phyloP scores from a whole-genome alignment of 768 basidiomycete species.

The Russula sp. region DNA sequence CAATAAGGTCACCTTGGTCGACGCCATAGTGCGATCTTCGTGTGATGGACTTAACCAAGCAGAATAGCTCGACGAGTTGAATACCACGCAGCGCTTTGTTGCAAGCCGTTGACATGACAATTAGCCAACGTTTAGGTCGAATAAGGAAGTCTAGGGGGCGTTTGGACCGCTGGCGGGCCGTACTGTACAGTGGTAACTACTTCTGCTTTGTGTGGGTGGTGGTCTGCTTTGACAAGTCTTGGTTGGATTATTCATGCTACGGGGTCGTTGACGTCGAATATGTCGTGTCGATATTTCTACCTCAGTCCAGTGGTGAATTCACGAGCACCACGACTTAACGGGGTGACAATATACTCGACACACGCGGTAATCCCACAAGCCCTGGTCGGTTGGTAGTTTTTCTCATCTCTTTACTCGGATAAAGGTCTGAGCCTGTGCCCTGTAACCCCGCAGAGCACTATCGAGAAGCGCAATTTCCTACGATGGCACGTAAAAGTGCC shows the following conservation, averaged over 20 bases:
- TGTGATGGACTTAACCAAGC: neutral
- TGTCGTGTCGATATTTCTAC: too few relatives aligned
- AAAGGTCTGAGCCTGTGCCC: neutral
- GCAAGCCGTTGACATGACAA: neutral
- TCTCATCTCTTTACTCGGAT: neutral
- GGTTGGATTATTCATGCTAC: too few relatives aligned
- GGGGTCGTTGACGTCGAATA: too few relatives aligned
- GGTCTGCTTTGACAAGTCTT: too few relatives aligned
- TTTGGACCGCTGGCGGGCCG: too few relatives aligned
- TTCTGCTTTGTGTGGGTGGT: too few relatives aligned
- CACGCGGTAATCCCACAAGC: too few relatives aligned
- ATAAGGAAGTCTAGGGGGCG: neutral
- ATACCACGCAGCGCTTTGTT: neutral
- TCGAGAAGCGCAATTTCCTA: too few relatives aligned
- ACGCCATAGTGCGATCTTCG: neutral
- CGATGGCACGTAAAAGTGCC: too few relatives aligned
- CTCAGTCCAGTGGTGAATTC: too few relatives aligned
- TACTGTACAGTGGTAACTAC: neutral
- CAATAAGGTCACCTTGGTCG: slow-evolving; percentile 6
- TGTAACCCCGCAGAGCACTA: neutral
- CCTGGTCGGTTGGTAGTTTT: neutral
- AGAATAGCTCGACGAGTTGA: neutral
- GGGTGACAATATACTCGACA: too few relatives aligned
- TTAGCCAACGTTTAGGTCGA: neutral
- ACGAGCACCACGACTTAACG: too few relatives aligned